These are phyloP conservation scores for Podaxis sp. DNA, from an alignment of 768 basidiomycete genomes.

Conservation along the genomic window DNA sequence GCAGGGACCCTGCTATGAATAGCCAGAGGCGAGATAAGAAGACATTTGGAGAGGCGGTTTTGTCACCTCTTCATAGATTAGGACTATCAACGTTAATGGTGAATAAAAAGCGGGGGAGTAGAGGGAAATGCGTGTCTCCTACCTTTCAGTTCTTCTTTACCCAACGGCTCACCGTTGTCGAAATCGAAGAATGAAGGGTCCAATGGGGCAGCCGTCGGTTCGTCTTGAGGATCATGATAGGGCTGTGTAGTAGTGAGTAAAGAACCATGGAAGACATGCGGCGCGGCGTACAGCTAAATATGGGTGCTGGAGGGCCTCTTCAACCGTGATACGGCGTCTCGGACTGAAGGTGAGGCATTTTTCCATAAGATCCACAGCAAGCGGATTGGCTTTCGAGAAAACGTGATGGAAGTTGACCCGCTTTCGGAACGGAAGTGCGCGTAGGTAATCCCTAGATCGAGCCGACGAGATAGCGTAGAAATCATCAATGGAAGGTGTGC, in stretches of 20 bases:
- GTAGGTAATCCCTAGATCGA: conserved; percentile 79
- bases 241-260: conserved; percentile 38
- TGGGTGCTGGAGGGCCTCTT: conserved; percentile 84
- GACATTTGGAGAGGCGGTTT: conserved; percentile 1
- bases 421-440: conserved; percentile 83
- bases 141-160: conserved; percentile 73
- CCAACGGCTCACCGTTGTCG: conserved; percentile 61
- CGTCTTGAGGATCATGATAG: conserved; percentile 87
- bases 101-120: background rate
- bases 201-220: conserved; percentile 73
- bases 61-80: conserved; percentile 10
- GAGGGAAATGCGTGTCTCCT: conserved; percentile 10
- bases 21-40: conserved; percentile 1
- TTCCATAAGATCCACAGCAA: conserved; percentile 75
- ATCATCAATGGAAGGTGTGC: conserved; percentile 86
- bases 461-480: conserved; percentile 88
- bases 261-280: conserved; percentile 3
- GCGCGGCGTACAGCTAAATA: conserved; percentile 64
- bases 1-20: conserved; percentile 1
- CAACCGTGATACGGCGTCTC: conserved; percentile 81
- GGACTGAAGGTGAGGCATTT: conserved; percentile 84
- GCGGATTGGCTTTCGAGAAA: conserved; percentile 71
- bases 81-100: background rate
- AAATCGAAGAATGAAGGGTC: conserved; percentile 83
- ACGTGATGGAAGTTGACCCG: conserved; percentile 65